Conservation (phyloP, 345 rosid genomes). For the Alliaria petiolata region DNA sequence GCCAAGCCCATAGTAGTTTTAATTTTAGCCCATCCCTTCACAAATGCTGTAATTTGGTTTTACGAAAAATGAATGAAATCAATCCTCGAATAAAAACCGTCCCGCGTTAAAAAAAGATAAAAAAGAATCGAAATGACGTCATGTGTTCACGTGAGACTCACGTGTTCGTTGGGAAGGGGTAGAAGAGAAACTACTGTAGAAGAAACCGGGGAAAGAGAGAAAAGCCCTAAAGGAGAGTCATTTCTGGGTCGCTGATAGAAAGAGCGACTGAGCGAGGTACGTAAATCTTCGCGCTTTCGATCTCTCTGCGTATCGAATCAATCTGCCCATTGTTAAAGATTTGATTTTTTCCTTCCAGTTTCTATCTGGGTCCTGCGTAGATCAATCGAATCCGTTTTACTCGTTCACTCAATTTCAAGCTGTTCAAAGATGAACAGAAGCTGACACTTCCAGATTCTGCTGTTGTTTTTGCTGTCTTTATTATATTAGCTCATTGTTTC, state of each 20-base stretch:
- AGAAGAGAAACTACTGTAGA: too few relatives aligned
- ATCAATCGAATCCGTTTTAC: neutral
- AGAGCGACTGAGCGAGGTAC: neutral
- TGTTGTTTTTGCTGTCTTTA: neutral
- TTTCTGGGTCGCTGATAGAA: neutral
- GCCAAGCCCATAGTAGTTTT: neutral
- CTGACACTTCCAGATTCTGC: neutral
- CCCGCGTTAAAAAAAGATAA: slow-evolving; percentile 13
- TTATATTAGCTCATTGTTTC: neutral
- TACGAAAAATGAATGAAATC: neutral
- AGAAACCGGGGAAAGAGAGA: neutral
- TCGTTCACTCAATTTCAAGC: neutral
- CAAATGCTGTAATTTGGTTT: neutral
- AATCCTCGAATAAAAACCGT: neutral
- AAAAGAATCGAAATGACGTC: neutral
- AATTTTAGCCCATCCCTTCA: neutral
- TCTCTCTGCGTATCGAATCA: neutral
- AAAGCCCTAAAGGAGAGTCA: neutral
- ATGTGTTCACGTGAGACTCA: slow-evolving; percentile 9
- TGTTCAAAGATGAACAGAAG: neutral
- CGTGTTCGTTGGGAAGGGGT: slow-evolving; percentile 1
- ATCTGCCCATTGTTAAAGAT: neutral
- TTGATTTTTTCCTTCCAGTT: neutral
- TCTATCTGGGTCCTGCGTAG: neutral
- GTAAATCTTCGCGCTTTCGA: neutral